Base-by-base conservation (phyloP, 1,284 basidiomycete genomes). In the Cutaneotrichosporon cavernicola region DNA sequence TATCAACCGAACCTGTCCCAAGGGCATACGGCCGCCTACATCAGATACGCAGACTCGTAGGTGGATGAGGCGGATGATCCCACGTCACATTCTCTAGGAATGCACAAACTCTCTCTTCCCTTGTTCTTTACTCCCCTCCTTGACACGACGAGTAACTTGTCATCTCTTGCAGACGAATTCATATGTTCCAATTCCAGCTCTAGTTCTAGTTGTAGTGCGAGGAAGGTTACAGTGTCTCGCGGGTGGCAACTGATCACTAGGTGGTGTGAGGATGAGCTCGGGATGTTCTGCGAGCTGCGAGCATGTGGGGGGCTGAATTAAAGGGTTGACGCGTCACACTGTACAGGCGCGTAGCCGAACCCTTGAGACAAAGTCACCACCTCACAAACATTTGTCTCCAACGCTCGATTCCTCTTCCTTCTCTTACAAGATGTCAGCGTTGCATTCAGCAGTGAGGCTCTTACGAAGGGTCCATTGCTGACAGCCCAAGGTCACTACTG, bases 401-500 rank as follows among this genome's bases (percentile, higher is more conserved):
- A 34, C 57, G 16, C 7, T n/a, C 9, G 18, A 34, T 46, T 40
- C 34, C 53, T 40, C 34, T 56, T 16, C 22, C 36, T 11, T 53
- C n/a, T 26, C 16, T 14, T 13, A 7, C 43, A 36, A 14, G 38
- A 69, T 60, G 52, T 62, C 60, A 34, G 47, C 50, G 26, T 38
- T 69, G 13, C 65, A 69, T 34, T 66, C 68, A 21, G 68, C 68
- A 2, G 68, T 69, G 30, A 47, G 63, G 56, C 4, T n/a, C 30
- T 34, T 10, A 11, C 38, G 10, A 16, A 11, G n/a, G n/a, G 18
- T 13, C 13, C 16, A 31, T 14, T 32, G 51, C 30, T 52, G 31
- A 52, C 14, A 14, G 30, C 16, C 43, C 11, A 51, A 80, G 78
- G 67, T 77, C 52, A 80, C 77, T 4, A 51, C 76, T 9, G 66